Conservation (phyloP, 148 eudicot species). For the Silene uniflora region DNA sequence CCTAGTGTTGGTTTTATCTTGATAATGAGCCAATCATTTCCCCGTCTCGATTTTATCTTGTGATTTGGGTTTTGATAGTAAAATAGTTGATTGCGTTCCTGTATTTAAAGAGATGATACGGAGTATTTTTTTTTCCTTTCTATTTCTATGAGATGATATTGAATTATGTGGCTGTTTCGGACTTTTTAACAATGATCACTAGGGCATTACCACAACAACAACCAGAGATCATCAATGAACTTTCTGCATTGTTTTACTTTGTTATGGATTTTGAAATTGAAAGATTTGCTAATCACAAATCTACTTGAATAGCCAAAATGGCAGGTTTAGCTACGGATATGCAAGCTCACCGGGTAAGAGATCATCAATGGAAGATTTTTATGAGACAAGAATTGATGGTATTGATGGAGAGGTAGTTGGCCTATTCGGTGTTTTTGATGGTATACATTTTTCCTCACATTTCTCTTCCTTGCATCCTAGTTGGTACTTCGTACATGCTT, state of each 20-base stretch:
- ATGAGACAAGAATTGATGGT: conserved; percentile 94
- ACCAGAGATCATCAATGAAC: neutral
- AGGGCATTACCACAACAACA: neutral
- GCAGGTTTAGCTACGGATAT: conserved; percentile 89
- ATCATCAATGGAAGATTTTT: conserved; percentile 96
- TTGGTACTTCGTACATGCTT: neutral
- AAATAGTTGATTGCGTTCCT: too few species aligned
- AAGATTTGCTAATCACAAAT: conserved; percentile 12
- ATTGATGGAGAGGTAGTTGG: conserved; percentile 90
- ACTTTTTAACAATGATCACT: neutral
- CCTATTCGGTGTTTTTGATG: conserved; percentile 94
- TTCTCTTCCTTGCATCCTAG: neutral
- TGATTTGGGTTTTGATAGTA: neutral
- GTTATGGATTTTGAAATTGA: neutral
- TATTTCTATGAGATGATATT: neutral
- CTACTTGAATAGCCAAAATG: conserved; percentile 28
- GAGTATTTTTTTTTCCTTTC: neutral
- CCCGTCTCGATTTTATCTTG: neutral
- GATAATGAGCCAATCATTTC: neutral
- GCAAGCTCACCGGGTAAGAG: conserved; percentile 95
- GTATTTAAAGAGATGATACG: too few species aligned
- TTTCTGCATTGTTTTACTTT: too few species aligned
- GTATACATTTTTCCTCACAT: conserved; percentile 27
- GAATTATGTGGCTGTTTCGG: neutral
- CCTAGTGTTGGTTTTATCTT: neutral